Evolutionary conservation across 2,329 filamentous ascomycete species (phyloP).

Genomic region (Pseudogymnoascus sp.): DNA sequence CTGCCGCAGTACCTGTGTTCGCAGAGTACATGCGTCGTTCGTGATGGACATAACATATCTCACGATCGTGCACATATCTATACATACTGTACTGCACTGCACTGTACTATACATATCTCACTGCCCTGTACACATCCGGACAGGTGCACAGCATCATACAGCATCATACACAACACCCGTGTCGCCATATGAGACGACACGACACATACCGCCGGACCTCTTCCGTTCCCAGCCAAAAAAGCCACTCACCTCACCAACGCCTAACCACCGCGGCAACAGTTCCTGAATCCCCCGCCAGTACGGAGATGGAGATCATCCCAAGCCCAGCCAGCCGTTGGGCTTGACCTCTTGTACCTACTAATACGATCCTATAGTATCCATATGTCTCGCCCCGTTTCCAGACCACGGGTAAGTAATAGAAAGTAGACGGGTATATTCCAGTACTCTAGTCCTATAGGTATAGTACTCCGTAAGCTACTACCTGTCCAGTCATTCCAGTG

Average conservation of each 20-base stretch:
- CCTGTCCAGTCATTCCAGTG: too few species aligned
- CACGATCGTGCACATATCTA: not conserved
- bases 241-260: not conserved
- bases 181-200: not conserved
- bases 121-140: not conserved
- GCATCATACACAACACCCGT: not conserved
- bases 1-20: not conserved
- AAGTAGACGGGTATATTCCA: not conserved
- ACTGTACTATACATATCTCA: not conserved
- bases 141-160: not conserved
- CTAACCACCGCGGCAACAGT: not conserved
- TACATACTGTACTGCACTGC: not conserved
- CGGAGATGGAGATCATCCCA: not conserved
- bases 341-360: not conserved
- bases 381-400: not conserved
- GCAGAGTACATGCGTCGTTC: not conserved
- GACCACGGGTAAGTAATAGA: not conserved
- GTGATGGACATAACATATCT: not conserved
- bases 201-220: not conserved
- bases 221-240: slow-evolving; percentile 1
- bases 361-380: too few species aligned
- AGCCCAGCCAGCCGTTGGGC: not conserved
- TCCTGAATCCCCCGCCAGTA: not conserved
- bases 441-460: not conserved
- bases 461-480: too few species aligned